These are phyloP conservation scores for Encephalitozoon cuniculi DNA, from an alignment of 371 early-diverging fungal species.

Conservation along the genomic window DNA sequence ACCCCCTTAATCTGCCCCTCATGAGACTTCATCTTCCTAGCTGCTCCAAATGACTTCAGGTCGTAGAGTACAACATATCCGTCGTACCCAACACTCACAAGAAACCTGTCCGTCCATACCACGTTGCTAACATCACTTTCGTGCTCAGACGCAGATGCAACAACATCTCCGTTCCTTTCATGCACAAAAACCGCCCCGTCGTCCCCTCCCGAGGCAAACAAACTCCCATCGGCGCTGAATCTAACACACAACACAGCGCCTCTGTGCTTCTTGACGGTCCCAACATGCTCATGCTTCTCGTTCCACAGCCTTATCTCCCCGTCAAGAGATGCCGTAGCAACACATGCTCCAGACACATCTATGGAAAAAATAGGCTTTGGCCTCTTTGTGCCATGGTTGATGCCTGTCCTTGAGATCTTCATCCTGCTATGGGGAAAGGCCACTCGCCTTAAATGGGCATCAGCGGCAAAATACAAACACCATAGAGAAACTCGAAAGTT, in stretches of 20 bases:
- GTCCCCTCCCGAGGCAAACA: conserved; percentile 55
- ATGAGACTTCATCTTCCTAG: conserved; percentile 35
- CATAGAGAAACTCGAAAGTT: background rate
- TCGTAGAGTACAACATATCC: conserved; percentile 51
- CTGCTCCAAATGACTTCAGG: background rate
- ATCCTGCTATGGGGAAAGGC: conserved; percentile 7
- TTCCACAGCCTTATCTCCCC: conserved; percentile 51
- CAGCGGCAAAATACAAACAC: background rate
- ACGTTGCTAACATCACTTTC: conserved; percentile 49
- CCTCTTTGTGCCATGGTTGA: conserved; percentile 34
- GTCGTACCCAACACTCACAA: conserved; percentile 55
- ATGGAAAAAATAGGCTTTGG: conserved; percentile 44
- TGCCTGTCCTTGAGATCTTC: conserved; percentile 26
- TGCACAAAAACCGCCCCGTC: conserved; percentile 54
- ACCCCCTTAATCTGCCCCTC: conserved; percentile 52
- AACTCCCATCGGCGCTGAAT: conserved; percentile 40
- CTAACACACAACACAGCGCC: conserved; percentile 56
- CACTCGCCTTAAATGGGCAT: background rate
- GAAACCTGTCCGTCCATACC: conserved; percentile 37
- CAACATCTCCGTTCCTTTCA: conserved; percentile 25
- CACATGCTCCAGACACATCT: background rate
- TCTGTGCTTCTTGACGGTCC: conserved; percentile 46
- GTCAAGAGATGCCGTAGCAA: conserved; percentile 13
- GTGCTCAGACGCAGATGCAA: conserved; percentile 29
- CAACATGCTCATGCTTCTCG: background rate